Evolutionary conservation across 2,329 filamentous ascomycete species (phyloP).

Genomic region (Colletotrichum somersetense): DNA sequence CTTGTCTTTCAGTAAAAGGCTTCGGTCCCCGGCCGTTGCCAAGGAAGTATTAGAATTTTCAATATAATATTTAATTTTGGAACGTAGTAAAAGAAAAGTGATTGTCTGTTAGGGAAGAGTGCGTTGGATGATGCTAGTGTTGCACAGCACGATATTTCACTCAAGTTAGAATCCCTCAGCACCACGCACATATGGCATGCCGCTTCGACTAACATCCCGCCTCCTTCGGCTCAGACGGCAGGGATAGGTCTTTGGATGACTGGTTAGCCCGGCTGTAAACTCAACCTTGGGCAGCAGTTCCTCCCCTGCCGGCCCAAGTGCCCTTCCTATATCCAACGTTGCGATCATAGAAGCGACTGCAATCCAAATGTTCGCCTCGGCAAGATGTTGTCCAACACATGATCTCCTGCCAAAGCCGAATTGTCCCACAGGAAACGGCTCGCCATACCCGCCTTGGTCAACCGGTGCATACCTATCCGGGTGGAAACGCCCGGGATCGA

Average conservation of each 20-base stretch:
- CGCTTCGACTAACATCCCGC: neutral
- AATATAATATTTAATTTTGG: neutral
- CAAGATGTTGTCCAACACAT: conserved; percentile 63
- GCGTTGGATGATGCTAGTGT: no score
- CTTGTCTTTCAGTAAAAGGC: neutral
- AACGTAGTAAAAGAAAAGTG: neutral
- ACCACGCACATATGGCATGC: neutral
- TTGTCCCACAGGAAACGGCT: conserved; percentile 60
- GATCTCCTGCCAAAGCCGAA: conserved; percentile 58
- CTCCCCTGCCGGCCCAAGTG: conserved; percentile 50
- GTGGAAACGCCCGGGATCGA: conserved; percentile 57
- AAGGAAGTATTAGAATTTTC: neutral
- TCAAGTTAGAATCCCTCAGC: no score
- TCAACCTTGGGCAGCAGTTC: conserved; percentile 18
- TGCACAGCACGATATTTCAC: no score
- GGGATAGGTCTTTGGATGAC: conserved; percentile 15
- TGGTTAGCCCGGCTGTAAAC: conserved; percentile 31
- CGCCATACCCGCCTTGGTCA: conserved; percentile 50
- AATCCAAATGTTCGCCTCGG: conserved; percentile 61
- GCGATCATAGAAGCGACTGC: conserved; percentile 56
- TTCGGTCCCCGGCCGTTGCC: no score
- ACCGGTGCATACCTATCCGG: conserved; percentile 60
- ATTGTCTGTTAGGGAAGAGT: no score
- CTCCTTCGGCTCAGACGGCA: neutral
- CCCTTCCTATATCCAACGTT: conserved; percentile 51